Base-by-base conservation (phyloP, 306 rosid species). In the Prunus mira region DNA sequence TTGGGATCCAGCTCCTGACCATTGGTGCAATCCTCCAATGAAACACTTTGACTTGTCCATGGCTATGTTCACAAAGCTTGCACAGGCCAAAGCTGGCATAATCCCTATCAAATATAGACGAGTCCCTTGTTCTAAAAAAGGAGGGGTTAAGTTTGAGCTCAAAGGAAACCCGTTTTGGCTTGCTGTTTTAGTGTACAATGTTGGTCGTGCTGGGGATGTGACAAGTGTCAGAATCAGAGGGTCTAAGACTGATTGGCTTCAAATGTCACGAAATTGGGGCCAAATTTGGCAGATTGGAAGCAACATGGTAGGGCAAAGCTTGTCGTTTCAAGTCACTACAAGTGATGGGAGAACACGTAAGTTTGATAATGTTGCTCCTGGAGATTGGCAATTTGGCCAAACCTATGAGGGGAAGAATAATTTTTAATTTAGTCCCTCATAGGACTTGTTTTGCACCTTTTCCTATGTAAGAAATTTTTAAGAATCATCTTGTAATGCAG, bases 11-110 rank as follows among this genome's bases (percentile, higher is more conserved):
- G 78, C 2, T 75, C 76, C 46, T 0, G 81, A 13, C 0, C 68
- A 70, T 22, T 88, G 97, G 97, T 88, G 97, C 76, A 90, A 90
- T 47, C 96, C 96, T 3, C 97, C 93, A 3, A 83, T 12, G 11
- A 41, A 71, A 3, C 97, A 92, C 77, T 90, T 90, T 3, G 97
- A 92, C 20, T 56, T 90, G 17, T 77, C 90, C 9, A 69, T 80
- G 87, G 72, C 85, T 18, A 89, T 92, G 90, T 89, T 92, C 82
- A 58, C 73, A 19, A 84, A 63, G 15, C 19, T 88, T 14, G 97
- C 91, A 0, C 0, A 3, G 0, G 76, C 55, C 78, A 77, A 57
- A 66, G 93, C 91, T 0, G 93, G 97, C 4, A 71, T 92, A 8
- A n/a, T 90, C 34, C 91, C 89, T 0, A 90, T 92, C 3, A 15